A percentile compares a stretch with the other conserved stretches of the same genome.
Evolutionary conservation across 2,329 filamentous ascomycete species (phyloP).

Genomic region (Botryosphaeria agaves): DNA sequence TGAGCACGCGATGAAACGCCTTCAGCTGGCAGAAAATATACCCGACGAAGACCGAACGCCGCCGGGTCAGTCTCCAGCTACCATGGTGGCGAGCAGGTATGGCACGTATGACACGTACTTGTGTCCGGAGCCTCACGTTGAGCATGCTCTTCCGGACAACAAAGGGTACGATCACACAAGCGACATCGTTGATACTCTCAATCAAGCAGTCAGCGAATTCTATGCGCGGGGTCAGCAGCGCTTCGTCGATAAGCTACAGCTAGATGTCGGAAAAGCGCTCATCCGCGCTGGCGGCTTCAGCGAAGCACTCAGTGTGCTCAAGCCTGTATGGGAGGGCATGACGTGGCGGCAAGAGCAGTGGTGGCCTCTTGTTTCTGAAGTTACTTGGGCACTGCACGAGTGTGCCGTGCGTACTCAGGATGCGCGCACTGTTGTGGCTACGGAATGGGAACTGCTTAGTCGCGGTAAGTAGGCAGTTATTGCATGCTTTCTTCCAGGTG

Average conservation of each 20-base stretch:
- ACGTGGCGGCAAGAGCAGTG: conserved; percentile 44
- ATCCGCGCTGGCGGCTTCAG: conserved; percentile 30
- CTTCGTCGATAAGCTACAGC: conserved; percentile 34
- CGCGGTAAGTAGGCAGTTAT: conserved; percentile 4
- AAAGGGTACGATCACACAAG: conserved; percentile 32
- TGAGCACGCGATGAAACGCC: conserved; percentile 32
- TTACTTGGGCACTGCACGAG: conserved; percentile 35
- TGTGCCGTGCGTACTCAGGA: conserved; percentile 30
- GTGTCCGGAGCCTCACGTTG: conserved; percentile 38
- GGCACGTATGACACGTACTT: conserved; percentile 42
- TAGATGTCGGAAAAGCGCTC: conserved; percentile 38
- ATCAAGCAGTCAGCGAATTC: conserved; percentile 32
- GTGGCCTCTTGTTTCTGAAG: conserved; percentile 36
- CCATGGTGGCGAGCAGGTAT: conserved; percentile 34
- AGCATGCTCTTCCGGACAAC: conserved; percentile 27
- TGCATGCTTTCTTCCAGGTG: too few species aligned
- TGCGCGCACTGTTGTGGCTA: conserved; percentile 29
- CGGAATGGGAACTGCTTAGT: conserved; percentile 38
- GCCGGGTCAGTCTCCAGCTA: conserved; percentile 37
- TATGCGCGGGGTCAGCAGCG: conserved; percentile 32
- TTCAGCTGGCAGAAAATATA: conserved; percentile 34
- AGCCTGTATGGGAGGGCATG: conserved; percentile 35
- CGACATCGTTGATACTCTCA: conserved; percentile 30
- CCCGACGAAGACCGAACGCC: conserved; percentile 40
- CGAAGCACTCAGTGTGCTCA: conserved; percentile 33